A percentile compares a stretch with the other conserved stretches of the same genome.
phyloP scores from a whole-genome alignment of 2,329 filamentous ascomycete genomes.

The Pyrenophora graminea region DNA sequence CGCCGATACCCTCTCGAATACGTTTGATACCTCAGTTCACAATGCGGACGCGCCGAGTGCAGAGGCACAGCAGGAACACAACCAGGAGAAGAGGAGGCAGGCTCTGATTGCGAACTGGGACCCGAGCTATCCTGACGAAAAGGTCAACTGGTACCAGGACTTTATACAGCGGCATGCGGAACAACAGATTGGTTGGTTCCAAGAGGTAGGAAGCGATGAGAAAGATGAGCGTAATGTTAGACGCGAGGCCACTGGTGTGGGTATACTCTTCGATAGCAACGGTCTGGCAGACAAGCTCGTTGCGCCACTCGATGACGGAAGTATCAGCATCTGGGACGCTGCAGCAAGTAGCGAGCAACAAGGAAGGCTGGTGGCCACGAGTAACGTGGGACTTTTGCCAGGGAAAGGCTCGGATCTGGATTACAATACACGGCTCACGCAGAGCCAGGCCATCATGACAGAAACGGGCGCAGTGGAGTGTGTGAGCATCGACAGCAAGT shows the following conservation, averaged over 20 bases:
- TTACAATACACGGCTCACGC: conserved; percentile 50
- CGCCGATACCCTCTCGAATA: conserved; percentile 40
- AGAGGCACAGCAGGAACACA: conserved; percentile 36
- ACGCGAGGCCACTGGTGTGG: conserved; percentile 74
- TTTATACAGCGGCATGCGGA: conserved; percentile 81
- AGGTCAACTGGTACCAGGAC: conserved; percentile 83
- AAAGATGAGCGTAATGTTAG: conserved; percentile 46
- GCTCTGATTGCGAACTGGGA: conserved; percentile 81
- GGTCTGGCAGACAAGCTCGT: conserved; percentile 65
- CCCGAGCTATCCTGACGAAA: conserved; percentile 71
- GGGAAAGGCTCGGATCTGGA: conserved; percentile 52
- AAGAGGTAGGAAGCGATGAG: conserved; percentile 58
- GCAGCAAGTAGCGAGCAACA: conserved; percentile 58
- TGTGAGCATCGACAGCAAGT: conserved; percentile 74
- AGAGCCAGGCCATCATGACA: conserved; percentile 64
- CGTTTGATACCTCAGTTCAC: conserved; percentile 30
- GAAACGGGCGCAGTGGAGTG: conserved; percentile 76
- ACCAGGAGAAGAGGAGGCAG: conserved; percentile 49
- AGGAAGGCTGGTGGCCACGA: conserved; percentile 69
- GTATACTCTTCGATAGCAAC: conserved; percentile 62
- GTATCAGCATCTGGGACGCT: conserved; percentile 81
- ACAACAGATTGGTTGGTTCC: conserved; percentile 76
- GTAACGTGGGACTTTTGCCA: conserved; percentile 69
- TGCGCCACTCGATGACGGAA: conserved; percentile 82
- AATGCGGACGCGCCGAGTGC: conserved; percentile 36